Evolutionary conservation across 2,329 filamentous ascomycete species (phyloP).

Genomic region (Fusarium metavorans): DNA sequence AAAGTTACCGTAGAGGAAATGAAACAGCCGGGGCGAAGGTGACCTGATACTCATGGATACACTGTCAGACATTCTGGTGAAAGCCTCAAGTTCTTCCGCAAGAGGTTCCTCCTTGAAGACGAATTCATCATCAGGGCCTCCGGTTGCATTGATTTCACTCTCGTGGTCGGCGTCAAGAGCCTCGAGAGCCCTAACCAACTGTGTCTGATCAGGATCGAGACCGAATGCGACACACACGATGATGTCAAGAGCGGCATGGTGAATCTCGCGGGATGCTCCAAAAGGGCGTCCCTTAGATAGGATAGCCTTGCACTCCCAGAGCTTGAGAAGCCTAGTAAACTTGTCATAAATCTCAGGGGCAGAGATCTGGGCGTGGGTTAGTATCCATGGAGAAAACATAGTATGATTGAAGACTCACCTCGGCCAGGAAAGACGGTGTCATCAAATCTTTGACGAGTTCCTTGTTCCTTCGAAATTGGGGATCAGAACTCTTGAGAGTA

Average conservation of each 20-base stretch:
- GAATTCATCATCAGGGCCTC: background rate
- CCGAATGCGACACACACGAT: slow-evolving; percentile 24
- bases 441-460: slow-evolving; percentile 34
- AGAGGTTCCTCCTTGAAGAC: slow-evolving; percentile 6
- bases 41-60: slow-evolving; percentile 19
- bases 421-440: slow-evolving; percentile 22
- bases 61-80: slow-evolving; percentile 5
- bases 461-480: slow-evolving; percentile 33
- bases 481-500: slow-evolving; percentile 21
- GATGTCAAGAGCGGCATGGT: slow-evolving; percentile 28
- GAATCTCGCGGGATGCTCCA: slow-evolving; percentile 8
- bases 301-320: slow-evolving; percentile 19
- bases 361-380: slow-evolving; percentile 11
- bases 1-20: slow-evolving; percentile 19
- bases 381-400: background rate
- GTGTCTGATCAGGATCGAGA: slow-evolving; percentile 8
- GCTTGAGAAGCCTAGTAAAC: slow-evolving; percentile 7
- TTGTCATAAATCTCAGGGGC: slow-evolving; percentile 35
- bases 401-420: background rate
- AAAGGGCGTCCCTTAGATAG: slow-evolving; percentile 12
- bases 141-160: background rate
- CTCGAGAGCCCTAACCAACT: slow-evolving; percentile 15
- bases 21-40: slow-evolving; percentile 8
- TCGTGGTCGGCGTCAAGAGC: background rate
- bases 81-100: slow-evolving; percentile 16